Base-by-base conservation (phyloP, 192 early-diverging fungal genomes). In the Entophlyctis luteolus region DNA sequence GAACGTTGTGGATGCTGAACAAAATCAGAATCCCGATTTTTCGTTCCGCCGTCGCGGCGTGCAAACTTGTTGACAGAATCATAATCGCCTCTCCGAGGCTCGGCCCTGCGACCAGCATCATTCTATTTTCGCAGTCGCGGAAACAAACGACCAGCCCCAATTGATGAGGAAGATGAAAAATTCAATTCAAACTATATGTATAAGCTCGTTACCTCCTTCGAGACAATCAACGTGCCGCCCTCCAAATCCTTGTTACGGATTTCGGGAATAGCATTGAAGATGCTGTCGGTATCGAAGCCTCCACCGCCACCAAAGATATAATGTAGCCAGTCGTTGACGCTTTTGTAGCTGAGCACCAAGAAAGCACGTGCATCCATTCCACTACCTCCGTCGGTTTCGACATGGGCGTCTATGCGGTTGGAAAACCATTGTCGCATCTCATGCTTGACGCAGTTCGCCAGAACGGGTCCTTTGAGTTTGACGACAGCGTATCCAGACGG, bases 181-280 rank as follows among this genome's bases (percentile, higher is more conserved):
- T 45, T 45, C n/a, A n/a, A 45, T 10, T 10, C 42, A 14, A 10
- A 45, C 50, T 28, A 53, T 53, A 28, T 20, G 50, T 53, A n/a
- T n/a, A 28, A 25, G 8, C 16, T 5, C 14, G 25, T 29, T 12
- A 39, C 59, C 59, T 60, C 60, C 31, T 63, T 63, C 6, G 46
- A 27, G 35, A 63, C 47, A n/a, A 63, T 48, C 47, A 70, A 42
- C 14, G 29, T 62, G 3, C 68, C 68, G n/a, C 58, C 58, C 48
- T 70, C 68, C 48, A 70, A 50, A 20, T 14, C 35, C 36, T 70
- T 70, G 34, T 70, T 50, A 2, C 37, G n/a, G 16, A 70, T 59
- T 54, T 70, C 68, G 38, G 59, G 48, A 22, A 70, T 32, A 32
- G 37, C 22, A 52, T 50, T 49, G 36, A 70, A 70, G 3, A 59